phyloP scores from a whole-genome alignment of 768 basidiomycete genomes.

The Suillus cothurnatus region DNA sequence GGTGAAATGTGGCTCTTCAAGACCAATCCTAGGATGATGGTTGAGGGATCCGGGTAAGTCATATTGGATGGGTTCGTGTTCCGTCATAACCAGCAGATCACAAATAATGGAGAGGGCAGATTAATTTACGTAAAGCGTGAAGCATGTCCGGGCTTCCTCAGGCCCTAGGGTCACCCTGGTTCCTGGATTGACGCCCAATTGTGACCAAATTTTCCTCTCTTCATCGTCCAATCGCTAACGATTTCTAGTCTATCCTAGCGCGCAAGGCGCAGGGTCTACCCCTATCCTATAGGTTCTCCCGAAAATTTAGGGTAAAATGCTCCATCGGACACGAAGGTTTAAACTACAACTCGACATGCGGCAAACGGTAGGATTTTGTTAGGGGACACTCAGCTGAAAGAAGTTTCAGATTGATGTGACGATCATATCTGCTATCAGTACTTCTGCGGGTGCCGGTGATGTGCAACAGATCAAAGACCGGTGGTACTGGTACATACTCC shows the following conservation, averaged over 20 bases:
- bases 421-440: not conserved
- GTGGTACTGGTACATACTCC: too few species aligned
- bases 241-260: not conserved
- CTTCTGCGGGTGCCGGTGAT: too few species aligned
- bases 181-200: not conserved
- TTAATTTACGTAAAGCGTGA: not conserved
- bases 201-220: not conserved
- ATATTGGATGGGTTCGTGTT: not conserved
- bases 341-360: not conserved
- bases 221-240: not conserved
- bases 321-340: not conserved
- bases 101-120: not conserved
- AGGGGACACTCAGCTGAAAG: too few species aligned
- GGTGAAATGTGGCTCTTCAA: not conserved
- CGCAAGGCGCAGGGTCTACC: not conserved
- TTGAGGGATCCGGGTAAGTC: not conserved
- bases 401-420: not conserved
- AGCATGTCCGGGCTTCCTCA: not conserved
- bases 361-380: not conserved
- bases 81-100: not conserved
- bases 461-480: too few species aligned
- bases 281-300: not conserved
- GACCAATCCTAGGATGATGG: not conserved
- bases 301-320: not conserved
- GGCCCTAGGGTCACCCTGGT: not conserved